These are phyloP conservation scores for Chlorella ohadii DNA, from an alignment of 139 green algal genomes.

Conservation along the genomic window DNA sequence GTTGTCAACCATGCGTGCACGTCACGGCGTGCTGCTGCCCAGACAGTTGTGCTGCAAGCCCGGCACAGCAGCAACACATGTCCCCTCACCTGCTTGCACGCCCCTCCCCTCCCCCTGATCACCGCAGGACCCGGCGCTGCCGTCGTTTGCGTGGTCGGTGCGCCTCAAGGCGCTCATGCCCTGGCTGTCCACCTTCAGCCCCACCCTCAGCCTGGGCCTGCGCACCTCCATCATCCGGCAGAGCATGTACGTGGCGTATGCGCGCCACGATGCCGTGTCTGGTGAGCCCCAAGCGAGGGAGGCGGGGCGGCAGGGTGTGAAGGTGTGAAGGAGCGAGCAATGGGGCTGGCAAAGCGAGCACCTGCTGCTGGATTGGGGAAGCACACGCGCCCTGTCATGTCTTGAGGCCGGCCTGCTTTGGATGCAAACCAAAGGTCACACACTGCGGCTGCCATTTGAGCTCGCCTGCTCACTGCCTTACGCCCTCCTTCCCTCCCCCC, in stretches of 20 bases:
- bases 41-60: too few species aligned
- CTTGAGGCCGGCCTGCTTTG: too few species aligned
- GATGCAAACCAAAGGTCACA: too few species aligned
- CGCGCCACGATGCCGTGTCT: constrained; percentile 13
- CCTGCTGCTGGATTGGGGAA: too few species aligned
- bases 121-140: neutral
- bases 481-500: neutral
- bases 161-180: constrained; percentile 10
- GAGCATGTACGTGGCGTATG: constrained; percentile 16
- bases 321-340: too few species aligned
- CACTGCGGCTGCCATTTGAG: too few species aligned
- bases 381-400: too few species aligned
- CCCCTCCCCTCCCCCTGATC: neutral
- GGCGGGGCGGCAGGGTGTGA: too few species aligned
- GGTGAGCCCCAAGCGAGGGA: neutral
- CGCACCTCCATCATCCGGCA: constrained; percentile 24
- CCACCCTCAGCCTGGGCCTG: constrained; percentile 12
- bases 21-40: neutral
- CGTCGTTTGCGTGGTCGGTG: neutral
- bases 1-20: too few species aligned
- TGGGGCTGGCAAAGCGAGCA: too few species aligned
- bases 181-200: constrained; percentile 13
- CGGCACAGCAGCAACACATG: too few species aligned
- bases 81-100: neutral
- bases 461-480: neutral